A percentile compares a stretch with the other conserved stretches of the same genome.
These are phyloP conservation scores for Paramecium sexaurelia DNA, from an alignment of 73 alveolate genomes.

Conservation along the genomic window DNA sequence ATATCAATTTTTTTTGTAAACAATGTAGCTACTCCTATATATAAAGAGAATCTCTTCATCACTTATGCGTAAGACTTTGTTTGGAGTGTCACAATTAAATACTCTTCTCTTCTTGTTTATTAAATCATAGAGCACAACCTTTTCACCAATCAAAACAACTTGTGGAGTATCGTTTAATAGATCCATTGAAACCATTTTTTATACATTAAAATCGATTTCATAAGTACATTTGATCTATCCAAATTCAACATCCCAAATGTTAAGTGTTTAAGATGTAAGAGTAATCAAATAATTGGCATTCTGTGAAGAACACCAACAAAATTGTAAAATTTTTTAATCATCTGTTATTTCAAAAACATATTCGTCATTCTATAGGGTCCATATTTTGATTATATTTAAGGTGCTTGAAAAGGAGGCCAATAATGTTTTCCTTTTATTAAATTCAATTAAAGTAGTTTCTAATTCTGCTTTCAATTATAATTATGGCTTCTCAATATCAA, in stretches of 20 bases:
- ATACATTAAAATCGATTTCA: background rate
- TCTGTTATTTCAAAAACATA: slow-evolving; percentile 43
- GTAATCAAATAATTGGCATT: slow-evolving; percentile 48
- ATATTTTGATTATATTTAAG: background rate
- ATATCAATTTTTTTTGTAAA: slow-evolving; percentile 15
- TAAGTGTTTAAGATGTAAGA: background rate
- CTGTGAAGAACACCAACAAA: slow-evolving; percentile 56
- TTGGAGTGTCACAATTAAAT: background rate
- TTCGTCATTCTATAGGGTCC: slow-evolving; percentile 31
- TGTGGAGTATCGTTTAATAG: slow-evolving; percentile 25
- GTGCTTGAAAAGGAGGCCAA: slow-evolving; percentile 29
- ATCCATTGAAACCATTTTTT: slow-evolving; percentile 26
- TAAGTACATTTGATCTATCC: slow-evolving; percentile 33
- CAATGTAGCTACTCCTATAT: background rate
- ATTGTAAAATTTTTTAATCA: slow-evolving; percentile 16
- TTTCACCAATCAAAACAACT: background rate
- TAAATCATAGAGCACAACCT: slow-evolving; percentile 16
- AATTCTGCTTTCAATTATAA: slow-evolving; percentile 40
- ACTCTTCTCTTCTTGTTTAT: slow-evolving; percentile 46
- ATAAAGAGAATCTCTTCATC: slow-evolving; percentile 38
- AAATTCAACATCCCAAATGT: slow-evolving; percentile 57
- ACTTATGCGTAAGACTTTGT: background rate
- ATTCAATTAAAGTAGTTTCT: slow-evolving; percentile 18
- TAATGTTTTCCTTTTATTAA: slow-evolving; percentile 43
- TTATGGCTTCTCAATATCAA: slow-evolving; percentile 13